Percentiles rank a stretch among this genome's conserved stretches.
phyloP scores from a whole-genome alignment of 2,329 filamentous ascomycete genomes.

The Arthroderma sp. region DNA sequence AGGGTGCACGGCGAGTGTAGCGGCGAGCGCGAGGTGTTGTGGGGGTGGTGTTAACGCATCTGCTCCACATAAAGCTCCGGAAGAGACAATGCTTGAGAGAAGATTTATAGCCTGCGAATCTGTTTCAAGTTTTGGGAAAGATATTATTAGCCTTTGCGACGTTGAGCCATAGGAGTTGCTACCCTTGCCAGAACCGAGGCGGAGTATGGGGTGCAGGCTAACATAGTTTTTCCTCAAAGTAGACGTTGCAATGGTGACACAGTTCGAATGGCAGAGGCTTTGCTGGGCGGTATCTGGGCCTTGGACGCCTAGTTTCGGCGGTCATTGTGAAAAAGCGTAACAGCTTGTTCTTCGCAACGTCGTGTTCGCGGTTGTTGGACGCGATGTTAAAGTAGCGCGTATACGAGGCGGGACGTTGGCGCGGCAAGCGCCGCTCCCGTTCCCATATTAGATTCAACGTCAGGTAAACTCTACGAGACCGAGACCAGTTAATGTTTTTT shows the following conservation, averaged over 20 bases:
- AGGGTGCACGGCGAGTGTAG: slow-evolving; percentile 72
- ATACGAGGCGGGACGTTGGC: too few species aligned
- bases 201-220: slow-evolving; percentile 17
- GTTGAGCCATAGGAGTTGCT: background rate
- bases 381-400: too few species aligned
- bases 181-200: slow-evolving; percentile 1
- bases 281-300: slow-evolving; percentile 38
- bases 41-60: slow-evolving; percentile 54
- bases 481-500: too few species aligned
- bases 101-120: slow-evolving; percentile 49
- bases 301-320: background rate
- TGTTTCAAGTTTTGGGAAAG: slow-evolving; percentile 15
- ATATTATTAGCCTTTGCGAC: slow-evolving; percentile 7
- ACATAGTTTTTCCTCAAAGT: slow-evolving; percentile 64
- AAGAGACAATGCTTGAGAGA: slow-evolving; percentile 35
- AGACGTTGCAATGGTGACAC: slow-evolving; percentile 54
- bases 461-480: too few species aligned
- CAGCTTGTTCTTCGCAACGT: too few species aligned
- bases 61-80: slow-evolving; percentile 23
- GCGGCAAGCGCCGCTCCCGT: too few species aligned
- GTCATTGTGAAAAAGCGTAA: background rate
- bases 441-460: too few species aligned
- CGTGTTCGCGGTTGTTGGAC: too few species aligned
- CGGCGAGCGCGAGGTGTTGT: slow-evolving; percentile 62
- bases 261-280: slow-evolving; percentile 49